Conservation (phyloP, 2,329 filamentous ascomycete genomes). For the Hymenoscyphus fraxineus region DNA sequence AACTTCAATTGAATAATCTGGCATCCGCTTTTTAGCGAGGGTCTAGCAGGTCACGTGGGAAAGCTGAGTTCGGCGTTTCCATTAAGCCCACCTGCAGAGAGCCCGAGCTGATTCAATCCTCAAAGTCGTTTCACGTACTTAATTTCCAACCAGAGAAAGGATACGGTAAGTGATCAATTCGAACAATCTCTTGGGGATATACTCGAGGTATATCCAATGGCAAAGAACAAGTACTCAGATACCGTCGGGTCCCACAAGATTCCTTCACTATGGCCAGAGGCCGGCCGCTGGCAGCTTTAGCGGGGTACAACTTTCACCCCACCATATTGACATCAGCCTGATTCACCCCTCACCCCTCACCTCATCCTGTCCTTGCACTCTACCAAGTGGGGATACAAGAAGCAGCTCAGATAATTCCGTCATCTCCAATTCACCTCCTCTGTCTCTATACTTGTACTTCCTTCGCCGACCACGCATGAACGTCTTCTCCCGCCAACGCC, state of each 20-base stretch:
- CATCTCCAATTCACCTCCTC: not conserved
- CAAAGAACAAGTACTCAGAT: too few species aligned
- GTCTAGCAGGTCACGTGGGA: not conserved
- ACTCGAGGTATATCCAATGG: too few species aligned
- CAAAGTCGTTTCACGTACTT: too few species aligned
- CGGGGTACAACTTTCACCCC: not conserved
- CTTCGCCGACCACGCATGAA: not conserved
- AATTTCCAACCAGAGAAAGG: too few species aligned
- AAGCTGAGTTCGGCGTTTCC: not conserved
- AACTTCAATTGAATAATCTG: slow-evolving; percentile 14
- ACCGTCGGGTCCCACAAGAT: not conserved
- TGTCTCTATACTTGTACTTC: not conserved
- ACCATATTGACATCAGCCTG: slow-evolving; percentile 7
- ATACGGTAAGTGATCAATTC: too few species aligned
- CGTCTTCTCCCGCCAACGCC: not conserved
- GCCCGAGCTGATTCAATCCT: too few species aligned
- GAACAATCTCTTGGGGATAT: too few species aligned
- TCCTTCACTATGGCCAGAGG: not conserved
- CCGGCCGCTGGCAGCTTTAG: not conserved
- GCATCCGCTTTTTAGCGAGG: slow-evolving; percentile 1
- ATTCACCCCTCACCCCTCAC: not conserved
- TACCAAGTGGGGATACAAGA: not conserved
- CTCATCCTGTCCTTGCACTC: not conserved
- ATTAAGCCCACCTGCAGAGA: too few species aligned
- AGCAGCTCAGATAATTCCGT: not conserved